These are phyloP conservation scores for Tetrahymena elliotti DNA, from an alignment of 73 alveolate genomes.

Conservation along the genomic window DNA sequence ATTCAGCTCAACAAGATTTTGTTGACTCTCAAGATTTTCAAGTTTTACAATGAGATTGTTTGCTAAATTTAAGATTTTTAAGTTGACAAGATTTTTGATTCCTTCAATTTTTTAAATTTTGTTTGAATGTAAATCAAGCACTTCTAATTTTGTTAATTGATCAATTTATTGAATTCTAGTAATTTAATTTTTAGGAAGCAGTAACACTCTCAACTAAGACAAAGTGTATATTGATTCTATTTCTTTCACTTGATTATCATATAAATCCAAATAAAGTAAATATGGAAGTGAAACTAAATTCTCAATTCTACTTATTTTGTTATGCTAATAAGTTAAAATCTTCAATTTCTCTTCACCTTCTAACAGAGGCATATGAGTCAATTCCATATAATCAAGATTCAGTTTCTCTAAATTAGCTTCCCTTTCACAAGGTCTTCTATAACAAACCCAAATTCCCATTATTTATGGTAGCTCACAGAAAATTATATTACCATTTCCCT, in stretches of 20 bases:
- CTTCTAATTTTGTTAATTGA: constrained; percentile 59
- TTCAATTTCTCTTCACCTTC: constrained; percentile 82
- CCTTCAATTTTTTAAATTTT: constrained; percentile 65
- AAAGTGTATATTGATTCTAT: constrained; percentile 64
- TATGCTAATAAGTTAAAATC: constrained; percentile 57
- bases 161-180: constrained; percentile 56
- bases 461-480: constrained; percentile 71
- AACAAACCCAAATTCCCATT: constrained; percentile 63
- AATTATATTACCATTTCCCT: constrained; percentile 61
- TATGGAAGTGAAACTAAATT: constrained; percentile 66
- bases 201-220: constrained; percentile 59
- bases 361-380: constrained; percentile 73
- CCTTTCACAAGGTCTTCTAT: constrained; percentile 64
- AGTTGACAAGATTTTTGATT: constrained; percentile 38
- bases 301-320: constrained; percentile 50
- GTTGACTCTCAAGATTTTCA: constrained; percentile 54
- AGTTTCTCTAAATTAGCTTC: constrained; percentile 59
- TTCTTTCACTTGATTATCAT: constrained; percentile 67
- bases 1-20: constrained; percentile 57
- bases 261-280: constrained; percentile 61
- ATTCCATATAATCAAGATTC: constrained; percentile 66
- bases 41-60: constrained; percentile 55
- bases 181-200: constrained; percentile 66
- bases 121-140: constrained; percentile 71
- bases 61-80: constrained; percentile 64